Evolutionary conservation across 1,284 basidiomycete species (phyloP), one percentile per base, ranked within the genome.

Genomic region (Irpex sp.): DNA sequence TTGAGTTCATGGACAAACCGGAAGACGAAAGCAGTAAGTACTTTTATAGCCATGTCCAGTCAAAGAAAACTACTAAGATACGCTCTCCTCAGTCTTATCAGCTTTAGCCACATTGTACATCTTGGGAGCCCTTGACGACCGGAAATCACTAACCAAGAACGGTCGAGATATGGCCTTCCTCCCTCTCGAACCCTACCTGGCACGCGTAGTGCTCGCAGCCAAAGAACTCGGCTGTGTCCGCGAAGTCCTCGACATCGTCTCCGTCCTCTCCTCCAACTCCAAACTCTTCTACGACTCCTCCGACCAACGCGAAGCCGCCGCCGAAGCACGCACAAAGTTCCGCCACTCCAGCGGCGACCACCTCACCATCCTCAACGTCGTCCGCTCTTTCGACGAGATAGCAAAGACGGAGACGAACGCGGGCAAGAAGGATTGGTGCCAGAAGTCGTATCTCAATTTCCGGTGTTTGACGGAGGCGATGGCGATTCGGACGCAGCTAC

Each of bases 281-380:
- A 85, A 86, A 62, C 80, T 94, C 14, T 93, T 94, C 75, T 70
- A 90, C 58, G 88, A 91, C 69, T 75, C 83, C 21, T 78, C 83
- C 58, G 86, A 88, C 61, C 82, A 89, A 58, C 83, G 94, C 19
- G 91, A 94, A 57, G 78, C 78, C 4, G 87, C 90, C 0, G 74
- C 81, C 0, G 86, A 86, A 58, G 87, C 88, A 0, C 81, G 91
- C 2, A 76, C 80, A 53, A 91, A 91, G 71, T 98, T 98, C 72
- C 80, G 86, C 12, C 91, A 94, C 71, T 77, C 85, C 2, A 87
- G 90, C 59, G 96, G 96, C 21, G 96, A 99, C 72, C 94, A 97
- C 72, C 79, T 97, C 62, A 97, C 94, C 12, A 82, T 89, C 60
- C 81, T 98, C 64, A 96, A 96, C 66, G 87, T 87, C 4, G 82